These are phyloP conservation scores for Nemania sp. DNA, from an alignment of 2,329 filamentous ascomycete species.

Conservation along the genomic window DNA sequence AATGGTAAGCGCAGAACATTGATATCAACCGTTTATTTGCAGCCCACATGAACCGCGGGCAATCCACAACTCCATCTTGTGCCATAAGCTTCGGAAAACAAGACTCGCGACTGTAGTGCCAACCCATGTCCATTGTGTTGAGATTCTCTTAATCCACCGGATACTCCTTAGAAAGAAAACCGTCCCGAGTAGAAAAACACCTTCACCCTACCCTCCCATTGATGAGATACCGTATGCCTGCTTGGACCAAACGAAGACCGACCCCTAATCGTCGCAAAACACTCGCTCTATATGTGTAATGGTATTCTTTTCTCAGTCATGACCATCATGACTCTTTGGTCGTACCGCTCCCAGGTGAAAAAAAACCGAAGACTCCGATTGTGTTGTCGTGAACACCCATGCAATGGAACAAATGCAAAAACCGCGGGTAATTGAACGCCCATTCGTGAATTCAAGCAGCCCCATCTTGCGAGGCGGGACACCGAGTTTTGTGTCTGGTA, in stretches of 20 bases:
- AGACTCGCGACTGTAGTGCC: conserved; percentile 36
- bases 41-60: conserved; percentile 35
- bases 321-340: conserved; percentile 54
- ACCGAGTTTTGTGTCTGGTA: conserved; percentile 37
- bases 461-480: conserved; percentile 46
- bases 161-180: conserved; percentile 37
- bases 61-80: conserved; percentile 44
- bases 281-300: conserved; percentile 55
- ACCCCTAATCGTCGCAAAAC: conserved; percentile 44
- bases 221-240: conserved; percentile 36
- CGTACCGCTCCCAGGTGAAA: conserved; percentile 46
- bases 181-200: conserved; percentile 30
- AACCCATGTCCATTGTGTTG: conserved; percentile 38
- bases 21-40: conserved; percentile 42
- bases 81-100: conserved; percentile 37
- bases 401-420: conserved; percentile 53
- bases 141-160: conserved; percentile 40
- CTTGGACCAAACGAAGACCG: conserved; percentile 45
- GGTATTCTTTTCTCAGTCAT: conserved; percentile 50
- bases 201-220: conserved; percentile 27
- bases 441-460: conserved; percentile 49
- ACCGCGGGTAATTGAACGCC: conserved; percentile 46
- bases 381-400: conserved; percentile 50
- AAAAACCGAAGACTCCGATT: conserved; percentile 49
- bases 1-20: conserved; percentile 26